A percentile compares a stretch with the other conserved stretches of the same genome.
Conservation (phyloP, 768 basidiomycete genomes). For the Tricholoma furcatifolium region DNA sequence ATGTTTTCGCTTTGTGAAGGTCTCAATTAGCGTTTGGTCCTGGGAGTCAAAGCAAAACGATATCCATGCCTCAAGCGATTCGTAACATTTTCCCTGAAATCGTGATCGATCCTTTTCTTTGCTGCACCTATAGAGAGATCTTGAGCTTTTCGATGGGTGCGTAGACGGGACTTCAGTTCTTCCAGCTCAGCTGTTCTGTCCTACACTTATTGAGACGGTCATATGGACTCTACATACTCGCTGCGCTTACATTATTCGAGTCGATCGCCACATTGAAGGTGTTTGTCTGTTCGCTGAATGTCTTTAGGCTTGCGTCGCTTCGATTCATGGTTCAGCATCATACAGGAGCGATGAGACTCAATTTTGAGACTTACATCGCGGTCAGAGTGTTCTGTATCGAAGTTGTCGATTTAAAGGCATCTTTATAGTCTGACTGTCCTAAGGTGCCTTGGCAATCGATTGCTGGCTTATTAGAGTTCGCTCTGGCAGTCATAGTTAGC, state of each 20-base stretch:
- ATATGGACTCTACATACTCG: neutral
- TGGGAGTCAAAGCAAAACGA: conserved; percentile 15
- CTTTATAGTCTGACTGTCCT: neutral
- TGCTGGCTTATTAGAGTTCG: neutral
- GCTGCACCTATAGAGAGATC: conserved; percentile 25
- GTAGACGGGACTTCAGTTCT: conserved; percentile 20
- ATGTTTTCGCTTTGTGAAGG: conserved; percentile 21
- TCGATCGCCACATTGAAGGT: conserved; percentile 23
- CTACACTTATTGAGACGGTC: neutral
- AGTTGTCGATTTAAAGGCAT: neutral
- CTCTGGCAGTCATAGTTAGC: conserved; percentile 2
- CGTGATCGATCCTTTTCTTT: conserved; percentile 23
- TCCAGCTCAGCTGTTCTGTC: conserved; percentile 14
- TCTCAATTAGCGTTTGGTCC: neutral
- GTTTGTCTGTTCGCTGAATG: conserved; percentile 29
- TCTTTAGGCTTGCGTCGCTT: conserved; percentile 29
- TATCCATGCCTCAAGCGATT: conserved; percentile 28
- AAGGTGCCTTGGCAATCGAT: neutral
- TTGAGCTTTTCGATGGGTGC: conserved; percentile 13
- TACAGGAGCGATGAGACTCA: neutral
- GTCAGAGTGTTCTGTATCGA: conserved; percentile 16
- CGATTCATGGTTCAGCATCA: neutral
- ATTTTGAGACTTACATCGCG: conserved; percentile 16
- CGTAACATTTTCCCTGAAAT: conserved; percentile 19
- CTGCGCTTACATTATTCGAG: conserved; percentile 26